These are phyloP conservation scores for Solanum tarijense DNA, from an alignment of 257 asterid genomes.

Conservation along the genomic window DNA sequence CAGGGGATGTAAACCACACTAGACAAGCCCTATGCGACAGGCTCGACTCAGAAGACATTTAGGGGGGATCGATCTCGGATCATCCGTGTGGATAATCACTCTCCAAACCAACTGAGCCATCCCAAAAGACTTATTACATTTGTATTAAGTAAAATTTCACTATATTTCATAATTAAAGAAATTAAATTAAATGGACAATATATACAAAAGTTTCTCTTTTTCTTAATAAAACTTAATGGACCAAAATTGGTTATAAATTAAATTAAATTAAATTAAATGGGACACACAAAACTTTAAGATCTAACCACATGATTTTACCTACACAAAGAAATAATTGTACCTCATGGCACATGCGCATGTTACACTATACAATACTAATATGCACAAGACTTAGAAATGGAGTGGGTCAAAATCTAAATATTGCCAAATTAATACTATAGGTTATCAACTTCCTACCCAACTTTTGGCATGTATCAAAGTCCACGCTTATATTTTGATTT, in stretches of 20 bases:
- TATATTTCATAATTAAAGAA: neutral
- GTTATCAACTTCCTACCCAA: neutral
- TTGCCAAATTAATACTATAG: neutral
- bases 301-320: neutral
- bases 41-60: no score
- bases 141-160: neutral
- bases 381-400: neutral
- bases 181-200: no score
- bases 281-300: neutral
- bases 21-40: no score
- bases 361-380: neutral
- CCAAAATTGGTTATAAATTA: neutral
- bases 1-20: no score
- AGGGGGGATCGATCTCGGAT: no score
- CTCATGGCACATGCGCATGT: neutral
- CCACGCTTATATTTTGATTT: neutral
- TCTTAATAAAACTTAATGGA: neutral
- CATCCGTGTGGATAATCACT: no score
- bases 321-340: neutral
- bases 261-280: neutral
- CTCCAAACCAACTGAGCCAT: no score
- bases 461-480: neutral
- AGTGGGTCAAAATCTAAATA: neutral
- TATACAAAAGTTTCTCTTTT: neutral
- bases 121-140: neutral